Evolutionary conservation across 345 rosid genomes (phyloP).

Genomic region (Clarkia xantiana): DNA sequence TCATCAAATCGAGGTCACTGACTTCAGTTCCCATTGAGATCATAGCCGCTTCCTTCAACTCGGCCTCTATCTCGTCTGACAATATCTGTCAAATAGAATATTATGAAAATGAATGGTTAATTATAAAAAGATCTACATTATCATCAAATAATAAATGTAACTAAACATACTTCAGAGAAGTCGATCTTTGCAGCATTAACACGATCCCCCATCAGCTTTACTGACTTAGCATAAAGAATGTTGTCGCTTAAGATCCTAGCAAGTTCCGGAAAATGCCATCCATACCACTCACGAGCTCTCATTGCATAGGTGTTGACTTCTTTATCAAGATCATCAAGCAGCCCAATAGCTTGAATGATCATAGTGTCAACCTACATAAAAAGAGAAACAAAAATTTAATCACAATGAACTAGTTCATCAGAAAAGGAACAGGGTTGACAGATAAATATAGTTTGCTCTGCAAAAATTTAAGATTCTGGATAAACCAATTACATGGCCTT

Average conservation of each 20-base stretch:
- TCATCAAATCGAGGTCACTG: constrained; percentile 59
- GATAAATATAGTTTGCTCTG: no score
- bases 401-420: no score
- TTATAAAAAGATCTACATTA: neutral
- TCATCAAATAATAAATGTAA: neutral
- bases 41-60: constrained; percentile 66
- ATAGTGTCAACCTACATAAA: constrained; percentile 73
- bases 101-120: neutral
- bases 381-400: neutral
- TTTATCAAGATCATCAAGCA: no score
- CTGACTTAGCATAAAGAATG: no score
- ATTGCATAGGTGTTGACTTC: constrained; percentile 84
- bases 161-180: constrained; percentile 50
- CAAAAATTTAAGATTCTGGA: no score
- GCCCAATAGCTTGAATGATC: constrained; percentile 91
- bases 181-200: constrained; percentile 73
- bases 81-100: constrained; percentile 26
- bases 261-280: constrained; percentile 99
- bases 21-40: constrained; percentile 96
- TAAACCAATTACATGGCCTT: no score
- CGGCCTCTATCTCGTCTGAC: constrained; percentile 59
- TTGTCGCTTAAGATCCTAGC: constrained; percentile 80
- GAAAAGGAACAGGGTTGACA: no score
- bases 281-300: constrained; percentile 91
- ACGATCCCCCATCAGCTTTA: constrained; percentile 75